Percentiles rank a stretch among this genome's conserved stretches.
Conservation (phyloP, 1,284 basidiomycete genomes). For the Meripilus lineatus region DNA sequence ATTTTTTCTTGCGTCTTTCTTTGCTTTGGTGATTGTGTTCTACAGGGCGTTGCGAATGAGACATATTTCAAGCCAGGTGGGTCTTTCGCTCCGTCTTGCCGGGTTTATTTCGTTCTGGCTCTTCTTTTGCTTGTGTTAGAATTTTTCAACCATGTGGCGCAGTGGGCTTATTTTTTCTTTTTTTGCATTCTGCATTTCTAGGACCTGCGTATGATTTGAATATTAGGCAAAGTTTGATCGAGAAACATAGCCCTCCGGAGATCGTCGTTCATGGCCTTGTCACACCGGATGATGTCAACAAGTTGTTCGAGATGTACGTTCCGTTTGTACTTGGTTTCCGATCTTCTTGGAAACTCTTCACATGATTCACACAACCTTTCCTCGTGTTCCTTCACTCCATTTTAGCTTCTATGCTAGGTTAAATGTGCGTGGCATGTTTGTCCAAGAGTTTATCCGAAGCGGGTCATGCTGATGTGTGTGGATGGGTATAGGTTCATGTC, state of each 20-base stretch:
- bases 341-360: background rate
- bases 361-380: no score
- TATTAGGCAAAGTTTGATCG: conserved; percentile 69
- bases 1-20: no score
- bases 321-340: background rate
- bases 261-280: conserved; percentile 80
- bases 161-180: conserved; percentile 8
- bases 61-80: conserved; percentile 76
- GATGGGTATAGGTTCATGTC: conserved; percentile 75
- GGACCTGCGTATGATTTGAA: conserved; percentile 68
- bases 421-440: conserved; percentile 45
- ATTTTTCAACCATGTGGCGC: no score
- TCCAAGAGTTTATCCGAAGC: conserved; percentile 1
- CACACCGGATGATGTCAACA: conserved; percentile 75
- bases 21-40: no score
- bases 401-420: conserved; percentile 61
- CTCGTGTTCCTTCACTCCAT: no score
- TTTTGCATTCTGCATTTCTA: no score
- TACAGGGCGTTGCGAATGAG: conserved; percentile 69
- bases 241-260: conserved; percentile 77
- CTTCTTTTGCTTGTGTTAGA: background rate
- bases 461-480: background rate
- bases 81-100: conserved; percentile 12
- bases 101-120: background rate
- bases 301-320: conserved; percentile 77